Base-by-base conservation (phyloP, 257 asterid species). In the Handroanthus guayacan region DNA sequence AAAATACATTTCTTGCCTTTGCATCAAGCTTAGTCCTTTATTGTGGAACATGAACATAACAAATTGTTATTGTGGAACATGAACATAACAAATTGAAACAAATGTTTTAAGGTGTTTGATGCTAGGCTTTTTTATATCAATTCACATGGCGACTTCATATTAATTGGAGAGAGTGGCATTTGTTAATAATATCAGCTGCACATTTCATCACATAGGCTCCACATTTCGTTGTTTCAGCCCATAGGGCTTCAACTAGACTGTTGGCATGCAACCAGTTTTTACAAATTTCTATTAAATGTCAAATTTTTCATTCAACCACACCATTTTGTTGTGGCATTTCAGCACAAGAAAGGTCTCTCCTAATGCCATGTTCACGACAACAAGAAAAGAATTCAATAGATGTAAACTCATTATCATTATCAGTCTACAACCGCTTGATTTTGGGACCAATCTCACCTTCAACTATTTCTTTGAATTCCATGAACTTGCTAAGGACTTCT, bases 1-100 rank as follows among this genome's bases (percentile, higher is more conserved):
- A 78, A 78, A 25, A 64, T 72, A 38, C 70, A 79, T 1, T 72
- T 25, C 69, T 69, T 37, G 72, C 68, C 9, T 74, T 79, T 36
- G 75, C 0, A 5, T 75, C 78, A 2, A 80, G 31, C 34, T 75
- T 80, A 13, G 18, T 70, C 2, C 65, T 16, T 54, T 58, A 75
- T 31, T 64, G 18, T 3, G 48, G 72, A 7, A 51, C 71, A 34
- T 75, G 72, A 37, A 74, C 72, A 17, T 74, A 62, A 16, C 38
- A 75, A 1, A 77, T n/a, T 47, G 57, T 0, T 58, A 75, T 31
- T 65, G 13, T 3, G 48, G 73, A 8, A 51, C 71, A 34, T 75
- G 73, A 37, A 75, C 65, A 17, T 75, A 62, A 16, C 25, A 75
- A 1, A 77, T n/a, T 5, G 71, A 58, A 0, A 65, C 71, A 69